Evolutionary conservation across 345 rosid genomes (phyloP).

Genomic region (Cardamine resedifolia): DNA sequence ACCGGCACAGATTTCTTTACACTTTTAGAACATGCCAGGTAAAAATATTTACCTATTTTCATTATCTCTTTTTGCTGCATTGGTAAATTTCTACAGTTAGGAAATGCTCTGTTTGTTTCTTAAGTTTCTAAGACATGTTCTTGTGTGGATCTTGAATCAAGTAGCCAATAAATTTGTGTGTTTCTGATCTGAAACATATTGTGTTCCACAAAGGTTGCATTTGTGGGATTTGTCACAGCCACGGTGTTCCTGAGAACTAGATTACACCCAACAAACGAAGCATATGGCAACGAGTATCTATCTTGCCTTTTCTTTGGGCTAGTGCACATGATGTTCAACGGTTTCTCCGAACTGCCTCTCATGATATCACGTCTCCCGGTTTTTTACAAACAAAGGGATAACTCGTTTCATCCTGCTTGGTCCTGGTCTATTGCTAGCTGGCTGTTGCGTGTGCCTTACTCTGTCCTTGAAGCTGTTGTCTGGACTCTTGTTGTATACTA

Average conservation of each 20-base stretch:
- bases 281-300: constrained; percentile 64
- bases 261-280: constrained; percentile 75
- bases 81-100: neutral
- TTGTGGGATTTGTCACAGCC: constrained; percentile 80
- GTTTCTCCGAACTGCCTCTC: constrained; percentile 79
- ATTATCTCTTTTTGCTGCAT: neutral
- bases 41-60: neutral
- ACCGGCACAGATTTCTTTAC: constrained; percentile 73
- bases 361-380: constrained; percentile 86
- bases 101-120: neutral
- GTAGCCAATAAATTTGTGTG: neutral
- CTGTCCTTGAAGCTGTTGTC: constrained; percentile 75
- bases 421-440: constrained; percentile 81
- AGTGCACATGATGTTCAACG: constrained; percentile 90
- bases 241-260: constrained; percentile 74
- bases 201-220: constrained; percentile 57
- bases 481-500: constrained; percentile 87
- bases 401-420: constrained; percentile 93
- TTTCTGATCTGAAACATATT: constrained; percentile 16
- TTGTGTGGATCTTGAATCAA: neutral
- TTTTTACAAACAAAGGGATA: constrained; percentile 88
- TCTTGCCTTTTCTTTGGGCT: constrained; percentile 82
- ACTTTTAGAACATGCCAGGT: constrained; percentile 85
- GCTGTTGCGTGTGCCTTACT: constrained; percentile 83
- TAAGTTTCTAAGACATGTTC: neutral